A percentile compares a stretch with the other conserved stretches of the same genome.
Evolutionary conservation across 441 rosid species (phyloP).

Genomic region (Gossypium laxum): DNA sequence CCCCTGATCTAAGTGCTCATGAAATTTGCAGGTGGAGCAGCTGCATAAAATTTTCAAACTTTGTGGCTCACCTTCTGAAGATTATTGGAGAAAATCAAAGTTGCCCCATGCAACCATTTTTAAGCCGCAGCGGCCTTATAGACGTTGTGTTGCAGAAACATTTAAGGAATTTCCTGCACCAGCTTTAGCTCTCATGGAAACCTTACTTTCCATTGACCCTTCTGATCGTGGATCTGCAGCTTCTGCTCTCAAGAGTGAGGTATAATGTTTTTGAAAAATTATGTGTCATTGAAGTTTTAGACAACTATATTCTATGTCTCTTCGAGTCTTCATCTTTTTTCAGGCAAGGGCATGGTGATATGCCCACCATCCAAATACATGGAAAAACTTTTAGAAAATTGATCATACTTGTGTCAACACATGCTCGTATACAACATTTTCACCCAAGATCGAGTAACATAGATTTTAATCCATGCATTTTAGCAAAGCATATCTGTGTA

Average conservation of each 20-base stretch:
- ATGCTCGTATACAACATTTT: neutral
- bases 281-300: neutral
- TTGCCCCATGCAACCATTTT: slow-evolving; percentile 93
- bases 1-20: too few species aligned
- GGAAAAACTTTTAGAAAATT: neutral
- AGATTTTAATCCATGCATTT: neutral
- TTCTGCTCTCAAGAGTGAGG: slow-evolving; percentile 77
- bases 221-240: slow-evolving; percentile 80
- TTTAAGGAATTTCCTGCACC: slow-evolving; percentile 85
- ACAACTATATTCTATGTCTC: neutral
- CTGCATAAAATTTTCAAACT: slow-evolving; percentile 92
- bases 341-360: neutral
- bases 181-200: slow-evolving; percentile 78
- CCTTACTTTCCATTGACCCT: slow-evolving; percentile 74
- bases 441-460: neutral
- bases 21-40: slow-evolving; percentile 69
- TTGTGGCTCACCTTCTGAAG: slow-evolving; percentile 95
- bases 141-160: slow-evolving; percentile 78
- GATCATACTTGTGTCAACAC: neutral
- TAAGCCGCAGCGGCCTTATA: slow-evolving; percentile 91
- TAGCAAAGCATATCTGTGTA: neutral
- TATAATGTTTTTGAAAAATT: slow-evolving; percentile 21
- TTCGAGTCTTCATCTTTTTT: neutral
- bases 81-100: slow-evolving; percentile 83
- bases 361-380: neutral